phyloP scores from a whole-genome alignment of 2,329 filamentous ascomycete species.

The Arthroderma uncinatum region DNA sequence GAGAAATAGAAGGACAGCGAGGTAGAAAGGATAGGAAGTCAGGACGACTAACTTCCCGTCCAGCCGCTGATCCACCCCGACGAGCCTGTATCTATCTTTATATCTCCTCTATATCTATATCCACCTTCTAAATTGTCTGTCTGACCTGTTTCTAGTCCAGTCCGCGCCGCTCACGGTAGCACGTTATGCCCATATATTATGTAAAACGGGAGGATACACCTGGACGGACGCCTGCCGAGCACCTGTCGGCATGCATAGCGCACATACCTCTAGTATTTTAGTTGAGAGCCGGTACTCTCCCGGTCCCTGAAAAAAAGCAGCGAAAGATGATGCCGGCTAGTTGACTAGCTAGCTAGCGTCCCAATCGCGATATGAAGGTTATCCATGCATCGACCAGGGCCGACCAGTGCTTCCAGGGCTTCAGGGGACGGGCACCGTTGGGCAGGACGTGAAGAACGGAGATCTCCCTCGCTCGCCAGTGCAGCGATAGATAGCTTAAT shows the following conservation, averaged over 20 bases:
- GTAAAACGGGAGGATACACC: not conserved
- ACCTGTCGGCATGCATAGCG: not conserved
- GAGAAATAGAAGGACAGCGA: not conserved
- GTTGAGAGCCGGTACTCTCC: not conserved
- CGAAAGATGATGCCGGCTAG: not conserved
- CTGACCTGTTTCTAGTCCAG: not conserved
- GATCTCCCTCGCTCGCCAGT: not conserved
- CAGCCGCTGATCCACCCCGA: not conserved
- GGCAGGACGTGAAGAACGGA: slow-evolving; percentile 1
- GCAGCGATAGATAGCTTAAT: too few species aligned
- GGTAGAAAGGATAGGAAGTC: not conserved
- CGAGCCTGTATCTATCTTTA: not conserved
- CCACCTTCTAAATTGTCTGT: not conserved
- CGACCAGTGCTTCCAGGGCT: too few species aligned
- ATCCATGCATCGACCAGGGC: not conserved
- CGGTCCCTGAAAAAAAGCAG: not conserved
- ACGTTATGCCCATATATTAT: not conserved
- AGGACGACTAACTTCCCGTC: not conserved
- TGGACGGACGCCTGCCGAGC: slow-evolving; percentile 1
- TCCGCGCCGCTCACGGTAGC: not conserved
- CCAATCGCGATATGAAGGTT: not conserved
- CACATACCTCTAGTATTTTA: not conserved
- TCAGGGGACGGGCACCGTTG: not conserved
- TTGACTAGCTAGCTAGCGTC: not conserved
- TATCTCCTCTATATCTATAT: not conserved